Base-by-base conservation (phyloP, 768 basidiomycete species). In the Suillus plorans region DNA sequence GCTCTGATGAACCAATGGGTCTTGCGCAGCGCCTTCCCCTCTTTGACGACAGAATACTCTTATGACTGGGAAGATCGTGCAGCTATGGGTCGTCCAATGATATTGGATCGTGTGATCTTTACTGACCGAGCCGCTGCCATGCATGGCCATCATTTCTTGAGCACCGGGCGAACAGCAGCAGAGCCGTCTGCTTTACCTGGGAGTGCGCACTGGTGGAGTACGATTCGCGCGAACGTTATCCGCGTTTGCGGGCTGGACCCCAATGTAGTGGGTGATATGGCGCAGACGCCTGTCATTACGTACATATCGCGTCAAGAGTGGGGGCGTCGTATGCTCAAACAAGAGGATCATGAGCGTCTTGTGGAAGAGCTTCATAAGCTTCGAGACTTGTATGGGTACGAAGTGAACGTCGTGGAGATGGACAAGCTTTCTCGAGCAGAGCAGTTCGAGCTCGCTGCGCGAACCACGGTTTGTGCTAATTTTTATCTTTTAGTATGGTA, bases 1-100 rank as follows among this genome's bases (percentile, higher is more conserved):
- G 88, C 95, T 7, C 79, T 82, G 42, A 95, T 97, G 94, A 97
- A 97, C 75, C 86, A 95, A 78, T 93, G 86, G 83, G 85, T 95
- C 56, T 80, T 93, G 31, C 89, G 90, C 57, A 85, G 87, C 37
- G 84, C 87, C 64, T 94, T 97, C 75, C 95, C 95, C 2, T 91
- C 89, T 3, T 80, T 87, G 62, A 84, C 86, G 1, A 86, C 91
- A 79, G 94, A 96, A 75, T 96, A 90, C 76, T 78, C 82, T 55
- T 84, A 87, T 67, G 95, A 97, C 76, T 96, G 94, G 88, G 80
- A 80, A 36, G 95, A 97, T 72, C 88, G 94, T 57, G 82, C 84
- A 7, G 82, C 86, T 50, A 86, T 90, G 75, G 87, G 80, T 6
- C 84, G 85, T 8, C 84, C 89, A 0, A 88, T 90, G 71, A 85